Conservation (phyloP, 2,329 filamentous ascomycete genomes). For the Cercospora beticola region DNA sequence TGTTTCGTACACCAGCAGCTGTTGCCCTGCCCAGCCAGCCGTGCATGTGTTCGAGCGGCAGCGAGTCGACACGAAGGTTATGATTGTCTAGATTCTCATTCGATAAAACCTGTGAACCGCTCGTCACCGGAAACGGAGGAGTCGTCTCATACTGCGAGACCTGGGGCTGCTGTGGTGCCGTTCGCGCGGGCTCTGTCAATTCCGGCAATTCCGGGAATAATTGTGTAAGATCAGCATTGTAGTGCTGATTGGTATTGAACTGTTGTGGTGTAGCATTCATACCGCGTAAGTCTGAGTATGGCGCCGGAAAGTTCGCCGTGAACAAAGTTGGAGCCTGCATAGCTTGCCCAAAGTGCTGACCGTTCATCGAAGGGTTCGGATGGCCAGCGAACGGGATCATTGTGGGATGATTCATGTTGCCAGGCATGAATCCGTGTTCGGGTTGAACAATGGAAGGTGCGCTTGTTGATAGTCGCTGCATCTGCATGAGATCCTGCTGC, state of each 20-base stretch:
- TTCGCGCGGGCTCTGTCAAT: background rate
- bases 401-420: background rate
- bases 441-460: background rate
- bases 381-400: background rate
- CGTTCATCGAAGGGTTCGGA: background rate
- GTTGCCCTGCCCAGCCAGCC: constrained; percentile 21
- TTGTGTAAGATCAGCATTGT: constrained; percentile 6
- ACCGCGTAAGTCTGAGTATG: background rate
- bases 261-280: background rate
- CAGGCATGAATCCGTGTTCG: background rate
- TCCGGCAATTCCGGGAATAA: constrained; percentile 14
- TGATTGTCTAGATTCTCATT: constrained; percentile 15
- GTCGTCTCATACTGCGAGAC: background rate
- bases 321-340: background rate
- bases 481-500: background rate
- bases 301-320: background rate
- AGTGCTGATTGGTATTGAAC: background rate
- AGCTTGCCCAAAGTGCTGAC: background rate
- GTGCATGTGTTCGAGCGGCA: constrained; percentile 15
- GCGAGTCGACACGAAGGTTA: constrained; percentile 13
- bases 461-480: background rate
- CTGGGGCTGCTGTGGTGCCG: background rate
- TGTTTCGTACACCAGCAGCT: constrained; percentile 13
- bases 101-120: constrained; percentile 11
- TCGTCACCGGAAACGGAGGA: background rate